Evolutionary conservation across 1,139 yeast species (phyloP).

Genomic region (Geotrichum bryndzae): DNA sequence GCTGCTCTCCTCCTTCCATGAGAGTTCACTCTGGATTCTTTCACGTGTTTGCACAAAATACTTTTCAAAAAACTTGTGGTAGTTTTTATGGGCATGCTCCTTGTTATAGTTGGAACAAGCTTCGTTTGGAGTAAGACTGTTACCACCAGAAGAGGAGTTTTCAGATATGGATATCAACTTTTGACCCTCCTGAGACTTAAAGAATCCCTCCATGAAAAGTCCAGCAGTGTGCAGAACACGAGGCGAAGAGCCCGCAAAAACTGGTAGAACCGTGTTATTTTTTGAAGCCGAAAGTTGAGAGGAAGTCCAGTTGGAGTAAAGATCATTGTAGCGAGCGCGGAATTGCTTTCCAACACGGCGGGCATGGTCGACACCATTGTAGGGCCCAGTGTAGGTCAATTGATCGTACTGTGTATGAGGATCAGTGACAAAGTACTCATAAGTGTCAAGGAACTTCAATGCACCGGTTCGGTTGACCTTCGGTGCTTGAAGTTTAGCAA

Average conservation of each 20-base stretch:
- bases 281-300: neutral
- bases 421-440: slow-evolving; percentile 15
- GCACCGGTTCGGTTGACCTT: slow-evolving; percentile 16
- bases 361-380: slow-evolving; percentile 19
- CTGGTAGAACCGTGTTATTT: slow-evolving; percentile 4
- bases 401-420: slow-evolving; percentile 17
- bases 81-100: slow-evolving; percentile 1
- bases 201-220: slow-evolving; percentile 18
- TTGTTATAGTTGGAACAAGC: slow-evolving; percentile 12
- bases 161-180: slow-evolving; percentile 15
- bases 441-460: slow-evolving; percentile 18
- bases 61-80: slow-evolving; percentile 9
- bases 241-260: slow-evolving; percentile 19
- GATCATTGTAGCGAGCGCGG: slow-evolving; percentile 12
- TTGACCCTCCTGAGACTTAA: slow-evolving; percentile 7
- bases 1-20: neutral
- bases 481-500: slow-evolving; percentile 15
- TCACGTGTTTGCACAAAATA: slow-evolving; percentile 5
- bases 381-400: slow-evolving; percentile 21
- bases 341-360: slow-evolving; percentile 14
- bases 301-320: slow-evolving; percentile 2
- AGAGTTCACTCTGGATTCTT: slow-evolving; percentile 24
- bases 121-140: slow-evolving; percentile 18
- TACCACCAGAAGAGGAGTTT: slow-evolving; percentile 11
- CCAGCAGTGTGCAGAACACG: slow-evolving; percentile 21